Evolutionary conservation across 352 stramenopile species (phyloP).

Genomic region (Pythium myriotylum): DNA sequence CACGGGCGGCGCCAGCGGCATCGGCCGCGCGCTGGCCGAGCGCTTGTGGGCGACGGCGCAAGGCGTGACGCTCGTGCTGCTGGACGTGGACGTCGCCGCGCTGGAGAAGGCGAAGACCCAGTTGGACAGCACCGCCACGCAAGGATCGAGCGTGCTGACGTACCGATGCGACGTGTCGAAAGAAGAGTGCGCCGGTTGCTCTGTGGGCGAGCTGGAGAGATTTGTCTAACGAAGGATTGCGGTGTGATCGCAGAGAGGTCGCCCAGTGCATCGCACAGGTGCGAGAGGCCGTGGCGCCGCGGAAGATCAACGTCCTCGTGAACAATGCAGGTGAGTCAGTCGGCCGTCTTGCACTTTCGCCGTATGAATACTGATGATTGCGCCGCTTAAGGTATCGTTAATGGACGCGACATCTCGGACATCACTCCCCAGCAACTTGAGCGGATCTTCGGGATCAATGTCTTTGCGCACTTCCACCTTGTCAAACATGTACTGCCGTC

Average conservation of each 20-base stretch:
- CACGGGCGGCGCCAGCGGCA: constrained; percentile 60
- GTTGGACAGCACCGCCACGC: constrained; percentile 3
- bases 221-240: no score
- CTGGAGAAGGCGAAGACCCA: constrained; percentile 32
- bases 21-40: constrained; percentile 47
- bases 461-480: constrained; percentile 39
- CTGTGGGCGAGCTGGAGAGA: no score
- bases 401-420: constrained; percentile 22
- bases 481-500: constrained; percentile 28
- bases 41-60: constrained; percentile 29
- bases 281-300: constrained; percentile 13
- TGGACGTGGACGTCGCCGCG: constrained; percentile 53
- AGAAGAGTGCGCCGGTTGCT: constrained; percentile 10
- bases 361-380: background rate
- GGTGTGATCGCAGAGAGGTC: constrained; percentile 31
- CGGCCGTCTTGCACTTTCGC: background rate
- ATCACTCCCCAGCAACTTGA: constrained; percentile 28
- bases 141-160: constrained; percentile 2
- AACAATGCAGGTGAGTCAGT: constrained; percentile 35
- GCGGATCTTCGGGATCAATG: constrained; percentile 35
- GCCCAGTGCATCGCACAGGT: constrained; percentile 19
- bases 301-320: constrained; percentile 30
- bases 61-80: constrained; percentile 53
- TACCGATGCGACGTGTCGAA: constrained; percentile 34
- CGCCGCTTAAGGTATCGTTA: constrained; percentile 25